Conservation (phyloP, 2,329 filamentous ascomycete genomes). For the Sporothrix brasiliensis region DNA sequence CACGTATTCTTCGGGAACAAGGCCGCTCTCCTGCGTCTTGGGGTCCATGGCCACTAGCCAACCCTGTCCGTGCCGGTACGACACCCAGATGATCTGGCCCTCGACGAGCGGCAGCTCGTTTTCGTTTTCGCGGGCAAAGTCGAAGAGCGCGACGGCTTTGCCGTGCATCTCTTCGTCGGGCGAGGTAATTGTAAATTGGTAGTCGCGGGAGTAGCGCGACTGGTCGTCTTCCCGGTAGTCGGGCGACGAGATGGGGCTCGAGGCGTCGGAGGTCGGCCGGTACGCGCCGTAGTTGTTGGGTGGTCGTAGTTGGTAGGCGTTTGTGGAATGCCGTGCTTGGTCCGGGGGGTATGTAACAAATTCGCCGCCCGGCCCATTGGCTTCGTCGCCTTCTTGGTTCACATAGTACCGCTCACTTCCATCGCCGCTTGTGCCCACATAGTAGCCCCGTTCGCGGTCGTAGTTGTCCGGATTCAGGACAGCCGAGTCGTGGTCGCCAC, state of each 20-base stretch:
- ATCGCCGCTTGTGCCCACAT: conserved; percentile 67
- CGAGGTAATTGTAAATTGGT: conserved; percentile 91
- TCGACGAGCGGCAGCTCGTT: conserved; percentile 92
- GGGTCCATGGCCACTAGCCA: conserved; percentile 98
- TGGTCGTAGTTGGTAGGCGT: conserved; percentile 52
- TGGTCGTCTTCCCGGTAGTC: conserved; percentile 65
- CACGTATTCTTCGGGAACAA: conserved; percentile 97
- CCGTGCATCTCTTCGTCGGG: conserved; percentile 98
- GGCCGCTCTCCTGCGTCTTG: conserved; percentile 87
- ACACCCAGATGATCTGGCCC: conserved; percentile 95
- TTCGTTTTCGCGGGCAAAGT: conserved; percentile 93
- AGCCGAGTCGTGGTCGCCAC: conserved; percentile 39
- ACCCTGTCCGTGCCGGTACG: conserved; percentile 92
- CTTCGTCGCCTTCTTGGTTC: conserved; percentile 69
- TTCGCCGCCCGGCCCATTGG: conserved; percentile 76
- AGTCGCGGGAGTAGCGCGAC: conserved; percentile 84
- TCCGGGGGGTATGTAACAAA: conserved; percentile 76
- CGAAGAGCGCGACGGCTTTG: conserved; percentile 91
- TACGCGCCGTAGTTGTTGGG: conserved; percentile 53
- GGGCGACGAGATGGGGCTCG: conserved; percentile 62
- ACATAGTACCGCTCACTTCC: conserved; percentile 76
- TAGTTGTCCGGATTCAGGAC: conserved; percentile 55
- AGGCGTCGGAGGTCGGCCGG: conserved; percentile 59
- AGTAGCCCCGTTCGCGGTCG: conserved; percentile 66
- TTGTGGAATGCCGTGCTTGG: conserved; percentile 61